Evolutionary conservation across 805 yeast genomes (phyloP), one percentile per base, ranked within the genome.

Genomic region (Lipomyces starkeyi): DNA sequence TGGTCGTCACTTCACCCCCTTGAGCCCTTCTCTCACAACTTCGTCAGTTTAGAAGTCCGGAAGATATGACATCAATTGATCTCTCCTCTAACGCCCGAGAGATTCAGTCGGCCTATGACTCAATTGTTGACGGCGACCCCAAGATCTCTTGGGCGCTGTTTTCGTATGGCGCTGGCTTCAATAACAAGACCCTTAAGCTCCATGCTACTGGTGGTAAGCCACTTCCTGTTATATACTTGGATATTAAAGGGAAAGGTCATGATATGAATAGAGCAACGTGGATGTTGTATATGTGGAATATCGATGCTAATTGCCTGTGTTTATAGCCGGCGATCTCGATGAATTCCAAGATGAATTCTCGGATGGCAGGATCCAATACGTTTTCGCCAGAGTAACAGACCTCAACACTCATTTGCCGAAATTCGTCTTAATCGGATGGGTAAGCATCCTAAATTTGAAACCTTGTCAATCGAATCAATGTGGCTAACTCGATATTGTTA

Each of bases 381-480:
- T 98, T 54, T 83, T 95, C 67, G 90, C 91, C 54, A 86, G 97
- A 64, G 91, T 94, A 59, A 87, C 88, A 66, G 97, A 94, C 65
- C 94, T 94, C 65, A 96, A 95, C n/a, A 90, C 97, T 3, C 95
- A 91, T 73, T 93, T 95, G 47, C 85, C 86, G 75, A 95, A 95
- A 82, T 83, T 91, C 72, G 85, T 94, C 40, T 82, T 95, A 59
- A 83, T 95, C 52, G 98, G 98, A 62, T 94, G 97, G 97, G 81
- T 80, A 58, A 29, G 71, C 53, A 17, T 37, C 43, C 53, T 49
- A 54, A 22, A 6, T 2, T 27, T 27, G 9, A n/a, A 17, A 25
- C 13, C n/a, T 27, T 13, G 7, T 22, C 27, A 20, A 7, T 2
- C 35, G 37, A 54, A n/a, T 35, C 17, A 22, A 52, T 57, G 43